These are phyloP conservation scores for Aspergillus floridensis DNA, from an alignment of 2,329 filamentous ascomycete species.

Conservation along the genomic window DNA sequence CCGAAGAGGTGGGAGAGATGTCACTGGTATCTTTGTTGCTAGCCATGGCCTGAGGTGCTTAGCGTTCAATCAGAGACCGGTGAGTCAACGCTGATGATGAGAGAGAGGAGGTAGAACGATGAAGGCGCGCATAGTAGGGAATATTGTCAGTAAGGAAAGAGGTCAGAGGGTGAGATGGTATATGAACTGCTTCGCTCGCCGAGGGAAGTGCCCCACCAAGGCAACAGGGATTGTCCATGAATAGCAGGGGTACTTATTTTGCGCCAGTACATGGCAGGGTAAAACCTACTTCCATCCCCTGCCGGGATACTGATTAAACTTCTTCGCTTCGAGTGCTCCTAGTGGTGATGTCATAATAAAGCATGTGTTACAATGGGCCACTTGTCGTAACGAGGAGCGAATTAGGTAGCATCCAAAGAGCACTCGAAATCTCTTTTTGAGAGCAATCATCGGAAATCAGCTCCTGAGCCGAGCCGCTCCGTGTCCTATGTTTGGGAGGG, in stretches of 20 bases:
- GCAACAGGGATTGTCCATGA: background rate
- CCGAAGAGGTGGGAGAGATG: constrained; percentile 15
- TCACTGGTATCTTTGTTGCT: constrained; percentile 3
- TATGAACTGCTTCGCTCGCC: background rate
- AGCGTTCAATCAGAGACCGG: background rate
- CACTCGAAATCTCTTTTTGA: too few relatives aligned
- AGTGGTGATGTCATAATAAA: background rate
- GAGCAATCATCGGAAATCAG: background rate
- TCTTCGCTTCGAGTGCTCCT: background rate
- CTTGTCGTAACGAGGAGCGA: background rate
- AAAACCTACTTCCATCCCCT: background rate
- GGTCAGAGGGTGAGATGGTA: background rate
- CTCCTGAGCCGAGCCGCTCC: background rate
- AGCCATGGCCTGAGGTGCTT: constrained; percentile 11
- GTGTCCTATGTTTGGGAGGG: background rate
- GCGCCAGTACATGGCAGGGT: background rate
- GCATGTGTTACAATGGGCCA: background rate
- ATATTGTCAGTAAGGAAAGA: background rate
- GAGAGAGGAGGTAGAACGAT: background rate
- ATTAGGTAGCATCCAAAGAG: background rate
- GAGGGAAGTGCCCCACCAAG: background rate
- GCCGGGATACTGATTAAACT: background rate
- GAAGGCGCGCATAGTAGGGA: background rate
- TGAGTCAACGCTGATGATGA: background rate
- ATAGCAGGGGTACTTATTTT: background rate